phyloP scores from a whole-genome alignment of 2,329 filamentous ascomycete genomes.

The Apiospora malaysiana region DNA sequence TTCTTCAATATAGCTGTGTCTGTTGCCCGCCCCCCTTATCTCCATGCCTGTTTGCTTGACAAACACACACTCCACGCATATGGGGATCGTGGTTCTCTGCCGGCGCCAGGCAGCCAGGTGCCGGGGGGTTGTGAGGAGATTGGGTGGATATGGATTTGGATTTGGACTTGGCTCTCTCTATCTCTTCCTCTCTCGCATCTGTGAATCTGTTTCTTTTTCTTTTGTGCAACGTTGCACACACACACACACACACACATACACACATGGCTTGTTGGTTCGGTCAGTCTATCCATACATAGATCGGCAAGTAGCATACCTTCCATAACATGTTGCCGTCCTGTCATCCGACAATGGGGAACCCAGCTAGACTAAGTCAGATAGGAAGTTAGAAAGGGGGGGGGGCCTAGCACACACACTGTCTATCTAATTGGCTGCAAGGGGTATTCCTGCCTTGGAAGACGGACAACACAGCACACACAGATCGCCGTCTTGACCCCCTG shows the following conservation, averaged over 20 bases:
- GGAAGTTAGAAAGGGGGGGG: conserved; percentile 5
- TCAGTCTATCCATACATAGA: neutral
- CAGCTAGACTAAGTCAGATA: neutral
- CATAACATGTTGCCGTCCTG: neutral
- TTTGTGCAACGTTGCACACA: neutral
- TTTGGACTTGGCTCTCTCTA: too few relatives aligned
- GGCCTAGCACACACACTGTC: neutral
- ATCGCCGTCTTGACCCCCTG: neutral
- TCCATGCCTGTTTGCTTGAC: neutral
- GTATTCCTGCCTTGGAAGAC: neutral
- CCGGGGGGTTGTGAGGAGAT: neutral
- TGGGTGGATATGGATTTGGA: neutral
- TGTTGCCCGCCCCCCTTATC: neutral
- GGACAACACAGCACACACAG: neutral
- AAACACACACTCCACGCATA: neutral
- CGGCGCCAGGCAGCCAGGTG: neutral
- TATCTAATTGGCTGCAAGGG: conserved; percentile 13
- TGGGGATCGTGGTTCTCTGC: neutral
- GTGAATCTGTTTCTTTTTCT: too few relatives aligned
- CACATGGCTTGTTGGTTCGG: too few relatives aligned
- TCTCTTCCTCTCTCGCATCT: neutral
- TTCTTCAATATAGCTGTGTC: too few relatives aligned
- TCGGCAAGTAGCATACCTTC: neutral
- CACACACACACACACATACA: neutral
- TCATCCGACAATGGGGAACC: conserved; percentile 10